Conservation (phyloP, 257 asterid species). For the Gentiana dahurica region DNA sequence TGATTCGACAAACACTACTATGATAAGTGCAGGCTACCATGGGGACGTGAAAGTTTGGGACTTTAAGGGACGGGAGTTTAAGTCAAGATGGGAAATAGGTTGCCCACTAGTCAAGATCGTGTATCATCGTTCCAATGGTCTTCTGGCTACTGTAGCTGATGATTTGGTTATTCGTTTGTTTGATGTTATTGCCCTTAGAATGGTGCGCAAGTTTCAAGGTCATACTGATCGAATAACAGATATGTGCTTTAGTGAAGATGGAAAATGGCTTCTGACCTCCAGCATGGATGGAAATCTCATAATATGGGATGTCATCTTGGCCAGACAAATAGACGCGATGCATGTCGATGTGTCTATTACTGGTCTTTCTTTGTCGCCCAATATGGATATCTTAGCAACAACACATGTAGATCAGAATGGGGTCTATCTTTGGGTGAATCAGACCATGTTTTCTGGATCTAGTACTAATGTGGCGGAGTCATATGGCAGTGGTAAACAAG, state of each 20-base stretch:
- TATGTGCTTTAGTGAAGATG: conserved; percentile 85
- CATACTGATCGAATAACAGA: conserved; percentile 85
- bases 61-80: conserved; percentile 49
- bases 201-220: conserved; percentile 88
- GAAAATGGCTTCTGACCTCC: conserved; percentile 85
- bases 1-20: conserved; percentile 67
- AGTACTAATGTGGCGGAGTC: conserved; percentile 16
- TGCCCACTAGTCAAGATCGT: conserved; percentile 56
- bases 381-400: conserved; percentile 82
- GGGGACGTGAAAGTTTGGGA: conserved; percentile 93
- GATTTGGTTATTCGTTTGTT: conserved; percentile 75
- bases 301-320: conserved; percentile 84
- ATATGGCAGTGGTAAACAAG: conserved; percentile 64
- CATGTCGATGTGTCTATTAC: conserved; percentile 69
- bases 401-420: conserved; percentile 87
- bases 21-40: conserved; percentile 72
- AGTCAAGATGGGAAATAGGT: conserved; percentile 65
- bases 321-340: conserved; percentile 76
- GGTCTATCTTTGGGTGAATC: conserved; percentile 84
- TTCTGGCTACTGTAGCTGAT: conserved; percentile 75
- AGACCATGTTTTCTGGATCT: conserved; percentile 77
- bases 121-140: conserved; percentile 74
- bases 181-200: conserved; percentile 66
- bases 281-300: conserved; percentile 94
- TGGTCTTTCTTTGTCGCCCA: conserved; percentile 77